Conservation (phyloP, 2,329 filamentous ascomycete genomes). For the Fusarium euwallaceae region DNA sequence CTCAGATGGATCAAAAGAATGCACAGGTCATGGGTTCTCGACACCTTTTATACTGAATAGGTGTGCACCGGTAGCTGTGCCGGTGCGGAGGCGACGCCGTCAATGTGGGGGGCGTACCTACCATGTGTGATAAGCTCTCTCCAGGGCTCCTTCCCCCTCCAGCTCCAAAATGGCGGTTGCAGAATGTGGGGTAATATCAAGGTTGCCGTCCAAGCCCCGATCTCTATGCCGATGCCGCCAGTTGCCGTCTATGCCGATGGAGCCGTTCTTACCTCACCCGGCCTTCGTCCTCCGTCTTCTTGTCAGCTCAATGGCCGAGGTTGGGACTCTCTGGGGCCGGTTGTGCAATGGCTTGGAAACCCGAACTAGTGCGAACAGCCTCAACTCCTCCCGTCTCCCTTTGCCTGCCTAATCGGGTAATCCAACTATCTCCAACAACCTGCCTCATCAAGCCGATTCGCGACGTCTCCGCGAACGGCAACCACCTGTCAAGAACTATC, state of each 20-base stretch:
- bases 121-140: constrained; percentile 32
- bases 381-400: constrained; percentile 28
- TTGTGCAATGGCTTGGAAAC: neutral
- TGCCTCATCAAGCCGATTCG: constrained; percentile 1
- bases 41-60: constrained; percentile 33
- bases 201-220: constrained; percentile 22
- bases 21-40: constrained; percentile 20
- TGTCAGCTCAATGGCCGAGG: constrained; percentile 31
- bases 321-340: neutral
- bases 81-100: constrained; percentile 33
- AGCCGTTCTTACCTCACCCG: constrained; percentile 14
- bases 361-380: constrained; percentile 10
- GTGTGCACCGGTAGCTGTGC: constrained; percentile 23
- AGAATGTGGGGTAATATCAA: constrained; percentile 35
- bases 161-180: neutral
- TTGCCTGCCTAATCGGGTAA: constrained; percentile 38
- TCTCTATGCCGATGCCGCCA: constrained; percentile 39
- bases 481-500: neutral
- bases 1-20: constrained; percentile 1
- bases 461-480: neutral
- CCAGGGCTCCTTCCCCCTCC: neutral
- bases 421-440: constrained; percentile 16
- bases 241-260: constrained; percentile 44
- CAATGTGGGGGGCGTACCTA: constrained; percentile 29
- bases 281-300: constrained; percentile 36